These are phyloP conservation scores for Xylaria acuta DNA, from an alignment of 495 filamentous ascomycete genomes.

Conservation along the genomic window DNA sequence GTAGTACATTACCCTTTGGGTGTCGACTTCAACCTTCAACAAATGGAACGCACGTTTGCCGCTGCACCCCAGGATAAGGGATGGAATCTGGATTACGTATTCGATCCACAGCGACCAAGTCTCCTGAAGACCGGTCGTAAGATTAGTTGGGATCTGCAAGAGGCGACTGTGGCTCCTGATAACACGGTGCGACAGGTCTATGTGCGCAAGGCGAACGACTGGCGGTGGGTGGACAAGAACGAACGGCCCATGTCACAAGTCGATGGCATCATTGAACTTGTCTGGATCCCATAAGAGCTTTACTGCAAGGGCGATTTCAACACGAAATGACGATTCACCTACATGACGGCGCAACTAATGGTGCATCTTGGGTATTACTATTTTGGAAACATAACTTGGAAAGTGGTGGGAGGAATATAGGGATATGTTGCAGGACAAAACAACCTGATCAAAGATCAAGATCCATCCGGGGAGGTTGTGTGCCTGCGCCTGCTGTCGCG, in stretches of 20 bases:
- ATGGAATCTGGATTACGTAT: slow-evolving; percentile 59
- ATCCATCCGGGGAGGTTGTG: not conserved
- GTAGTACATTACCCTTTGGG: slow-evolving; percentile 67
- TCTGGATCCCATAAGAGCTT: slow-evolving; percentile 52
- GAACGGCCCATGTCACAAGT: slow-evolving; percentile 52
- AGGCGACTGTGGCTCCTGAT: slow-evolving; percentile 48
- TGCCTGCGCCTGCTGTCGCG: not conserved
- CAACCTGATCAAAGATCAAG: not conserved
- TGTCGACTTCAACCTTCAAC: slow-evolving; percentile 63
- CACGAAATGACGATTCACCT: slow-evolving; percentile 40
- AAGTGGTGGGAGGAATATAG: slow-evolving; percentile 11
- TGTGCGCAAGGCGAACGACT: slow-evolving; percentile 54
- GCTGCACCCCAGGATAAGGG: slow-evolving; percentile 60
- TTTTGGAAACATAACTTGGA: slow-evolving; percentile 27
- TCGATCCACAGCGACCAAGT: slow-evolving; percentile 55
- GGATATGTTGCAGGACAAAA: slow-evolving; percentile 15
- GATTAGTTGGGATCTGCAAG: slow-evolving; percentile 60
- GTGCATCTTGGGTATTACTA: slow-evolving; percentile 34
- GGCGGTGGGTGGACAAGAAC: slow-evolving; percentile 53
- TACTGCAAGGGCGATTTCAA: slow-evolving; percentile 17
- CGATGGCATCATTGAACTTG: slow-evolving; percentile 59
- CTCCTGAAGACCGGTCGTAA: slow-evolving; percentile 57
- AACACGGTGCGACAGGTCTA: slow-evolving; percentile 55
- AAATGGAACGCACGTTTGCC: slow-evolving; percentile 69
- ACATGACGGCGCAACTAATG: slow-evolving; percentile 35